Evolutionary conservation across 108 stramenopile genomes (phyloP).

Genomic region (Pseudonitzschia multiseries): DNA sequence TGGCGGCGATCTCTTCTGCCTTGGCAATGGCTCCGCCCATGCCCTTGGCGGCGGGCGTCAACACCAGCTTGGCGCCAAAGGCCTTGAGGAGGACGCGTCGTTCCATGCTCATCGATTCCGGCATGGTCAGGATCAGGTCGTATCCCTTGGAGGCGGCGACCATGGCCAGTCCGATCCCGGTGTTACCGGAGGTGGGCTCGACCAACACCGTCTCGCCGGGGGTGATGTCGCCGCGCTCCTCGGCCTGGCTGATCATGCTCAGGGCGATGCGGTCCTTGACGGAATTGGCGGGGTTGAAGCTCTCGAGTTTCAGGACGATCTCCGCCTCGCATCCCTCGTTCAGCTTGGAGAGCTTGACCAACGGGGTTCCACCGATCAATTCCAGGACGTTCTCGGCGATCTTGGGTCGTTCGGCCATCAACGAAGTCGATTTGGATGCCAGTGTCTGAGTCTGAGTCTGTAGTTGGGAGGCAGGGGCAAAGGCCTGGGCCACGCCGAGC

Average conservation of each 20-base stretch:
- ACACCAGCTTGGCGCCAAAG: constrained; percentile 69
- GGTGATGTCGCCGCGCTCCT: constrained; percentile 59
- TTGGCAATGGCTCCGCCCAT: constrained; percentile 78
- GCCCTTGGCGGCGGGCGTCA: constrained; percentile 72
- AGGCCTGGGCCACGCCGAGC: constrained; percentile 16
- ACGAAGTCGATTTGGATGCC: constrained; percentile 8
- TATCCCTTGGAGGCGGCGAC: constrained; percentile 82
- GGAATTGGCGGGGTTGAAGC: constrained; percentile 59
- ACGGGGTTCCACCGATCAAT: constrained; percentile 83
- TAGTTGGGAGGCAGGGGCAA: constrained; percentile 1
- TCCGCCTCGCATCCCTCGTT: constrained; percentile 71
- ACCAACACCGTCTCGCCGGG: constrained; percentile 72
- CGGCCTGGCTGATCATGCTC: constrained; percentile 74
- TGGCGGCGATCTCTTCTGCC: constrained; percentile 69
- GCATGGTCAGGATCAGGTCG: constrained; percentile 89
- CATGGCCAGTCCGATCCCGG: constrained; percentile 91
- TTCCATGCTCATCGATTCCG: constrained; percentile 86
- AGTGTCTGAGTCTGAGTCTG: too few species aligned
- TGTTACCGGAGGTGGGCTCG: constrained; percentile 88
- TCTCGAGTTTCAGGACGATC: constrained; percentile 73
- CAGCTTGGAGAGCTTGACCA: constrained; percentile 70
- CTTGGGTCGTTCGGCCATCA: constrained; percentile 46
- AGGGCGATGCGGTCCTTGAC: constrained; percentile 82
- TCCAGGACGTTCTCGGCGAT: constrained; percentile 83
- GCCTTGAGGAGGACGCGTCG: constrained; percentile 70